Evolutionary conservation across 441 rosid genomes (phyloP).

Genomic region (Euphorbia corollata): DNA sequence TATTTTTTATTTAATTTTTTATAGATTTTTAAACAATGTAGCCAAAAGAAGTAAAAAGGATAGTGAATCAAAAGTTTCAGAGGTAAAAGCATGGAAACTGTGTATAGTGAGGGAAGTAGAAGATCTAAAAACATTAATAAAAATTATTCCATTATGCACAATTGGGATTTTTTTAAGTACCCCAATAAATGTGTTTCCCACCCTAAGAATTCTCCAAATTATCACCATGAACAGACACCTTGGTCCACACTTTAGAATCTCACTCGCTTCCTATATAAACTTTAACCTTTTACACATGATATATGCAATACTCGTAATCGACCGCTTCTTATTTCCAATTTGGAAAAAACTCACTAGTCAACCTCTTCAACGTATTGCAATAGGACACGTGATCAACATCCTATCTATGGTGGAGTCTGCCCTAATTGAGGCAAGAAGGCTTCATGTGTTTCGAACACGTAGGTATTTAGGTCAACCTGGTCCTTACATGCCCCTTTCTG

Average conservation of each 20-base stretch:
- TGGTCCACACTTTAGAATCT: conserved; percentile 18
- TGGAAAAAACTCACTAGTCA: conserved; percentile 21
- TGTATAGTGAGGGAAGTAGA: conserved; percentile 30
- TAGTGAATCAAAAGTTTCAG: conserved; percentile 7
- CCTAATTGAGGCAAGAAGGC: conserved; percentile 41
- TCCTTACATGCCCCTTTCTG: conserved; percentile 35
- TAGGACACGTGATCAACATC: conserved; percentile 39
- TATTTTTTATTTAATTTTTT: no score
- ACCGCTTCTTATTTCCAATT: conserved; percentile 15
- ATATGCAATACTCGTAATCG: conserved; percentile 18
- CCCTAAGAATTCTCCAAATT: conserved; percentile 27
- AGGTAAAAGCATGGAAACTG: conserved; percentile 20
- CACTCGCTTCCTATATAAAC: conserved; percentile 19
- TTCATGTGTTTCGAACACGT: conserved; percentile 20
- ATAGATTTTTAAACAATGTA: conserved; percentile 29
- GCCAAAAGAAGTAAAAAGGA: conserved; percentile 18
- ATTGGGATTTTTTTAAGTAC: conserved; percentile 20
- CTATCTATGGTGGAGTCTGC: conserved; percentile 41
- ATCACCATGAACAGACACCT: conserved; percentile 23
- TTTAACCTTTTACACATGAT: conserved; percentile 7
- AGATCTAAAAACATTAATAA: conserved; percentile 27
- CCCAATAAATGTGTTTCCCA: conserved; percentile 13
- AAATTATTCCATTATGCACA: conserved; percentile 28
- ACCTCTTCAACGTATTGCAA: conserved; percentile 41
- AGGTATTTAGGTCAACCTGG: conserved; percentile 10